phyloP scores from a whole-genome alignment of 345 rosid species.

The Alliaria petiolata region DNA sequence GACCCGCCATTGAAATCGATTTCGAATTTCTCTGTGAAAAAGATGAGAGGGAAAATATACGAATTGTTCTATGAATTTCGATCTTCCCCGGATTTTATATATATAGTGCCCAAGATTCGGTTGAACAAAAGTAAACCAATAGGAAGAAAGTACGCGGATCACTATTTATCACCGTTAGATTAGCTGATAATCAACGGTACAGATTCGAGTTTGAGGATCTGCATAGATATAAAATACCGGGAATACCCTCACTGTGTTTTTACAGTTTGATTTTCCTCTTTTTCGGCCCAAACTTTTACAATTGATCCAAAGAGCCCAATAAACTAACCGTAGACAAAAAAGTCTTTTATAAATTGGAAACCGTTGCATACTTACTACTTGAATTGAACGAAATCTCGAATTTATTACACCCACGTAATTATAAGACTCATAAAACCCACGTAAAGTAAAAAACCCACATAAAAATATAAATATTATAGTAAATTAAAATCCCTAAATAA shows the following conservation, averaged over 20 bases:
- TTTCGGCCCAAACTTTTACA: neutral
- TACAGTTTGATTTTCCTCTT: neutral
- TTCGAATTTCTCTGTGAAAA: neutral
- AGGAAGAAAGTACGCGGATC: conserved; percentile 37
- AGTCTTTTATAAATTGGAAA: too few species aligned
- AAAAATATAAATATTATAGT: too few species aligned
- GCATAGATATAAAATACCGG: neutral
- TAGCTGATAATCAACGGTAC: neutral
- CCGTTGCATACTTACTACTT: too few species aligned
- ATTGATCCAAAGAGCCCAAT: neutral
- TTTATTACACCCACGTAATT: too few species aligned
- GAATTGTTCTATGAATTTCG: too few species aligned
- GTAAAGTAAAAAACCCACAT: too few species aligned
- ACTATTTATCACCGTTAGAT: conserved; percentile 28
- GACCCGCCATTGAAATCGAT: conserved; percentile 58
- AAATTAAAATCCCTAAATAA: too few species aligned
- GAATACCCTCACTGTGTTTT: neutral
- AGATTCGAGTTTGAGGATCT: neutral
- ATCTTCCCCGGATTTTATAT: conserved; percentile 21
- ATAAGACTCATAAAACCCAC: too few species aligned
- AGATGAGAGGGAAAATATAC: neutral
- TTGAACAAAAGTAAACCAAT: conserved; percentile 27
- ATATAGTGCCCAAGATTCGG: conserved; percentile 7
- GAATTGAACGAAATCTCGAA: too few species aligned
- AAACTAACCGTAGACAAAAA: neutral